phyloP scores from a whole-genome alignment of 345 rosid genomes.

The Carallia pectinifolia region DNA sequence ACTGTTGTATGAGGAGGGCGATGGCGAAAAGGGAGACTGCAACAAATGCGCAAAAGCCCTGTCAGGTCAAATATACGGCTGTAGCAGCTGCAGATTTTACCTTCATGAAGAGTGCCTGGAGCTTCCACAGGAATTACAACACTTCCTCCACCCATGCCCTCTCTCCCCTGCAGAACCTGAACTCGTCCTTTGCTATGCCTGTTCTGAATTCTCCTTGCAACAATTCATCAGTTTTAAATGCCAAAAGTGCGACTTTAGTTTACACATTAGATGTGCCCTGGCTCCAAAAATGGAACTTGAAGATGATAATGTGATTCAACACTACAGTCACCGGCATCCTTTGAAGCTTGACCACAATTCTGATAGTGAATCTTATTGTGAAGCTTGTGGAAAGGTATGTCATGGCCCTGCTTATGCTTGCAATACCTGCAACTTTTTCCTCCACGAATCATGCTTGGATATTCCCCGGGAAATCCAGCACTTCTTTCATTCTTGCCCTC shows the following conservation, averaged over 20 bases:
- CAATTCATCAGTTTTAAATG: not conserved
- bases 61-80: too few species aligned
- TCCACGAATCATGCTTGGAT: slow-evolving; percentile 8
- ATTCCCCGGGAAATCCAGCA: not conserved
- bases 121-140: too few species aligned
- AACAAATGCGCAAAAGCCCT: too few species aligned
- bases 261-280: slow-evolving; percentile 4
- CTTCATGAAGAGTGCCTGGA: too few species aligned
- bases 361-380: slow-evolving; percentile 5
- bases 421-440: not conserved
- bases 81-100: too few species aligned
- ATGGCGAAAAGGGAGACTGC: too few species aligned
- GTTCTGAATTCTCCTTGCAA: too few species aligned
- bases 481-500: slow-evolving; percentile 10
- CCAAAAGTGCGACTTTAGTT: not conserved
- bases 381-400: slow-evolving; percentile 8
- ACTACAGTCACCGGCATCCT: slow-evolving; percentile 17
- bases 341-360: not conserved
- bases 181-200: too few species aligned
- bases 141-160: too few species aligned
- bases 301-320: slow-evolving; percentile 2
- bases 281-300: not conserved
- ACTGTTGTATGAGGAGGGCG: too few species aligned
- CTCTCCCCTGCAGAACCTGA: too few species aligned
- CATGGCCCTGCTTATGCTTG: slow-evolving; percentile 1